Percentiles rank a stretch among this genome's conserved stretches.
Conservation (phyloP, 306 rosid species). For the Rosa multiflora region DNA sequence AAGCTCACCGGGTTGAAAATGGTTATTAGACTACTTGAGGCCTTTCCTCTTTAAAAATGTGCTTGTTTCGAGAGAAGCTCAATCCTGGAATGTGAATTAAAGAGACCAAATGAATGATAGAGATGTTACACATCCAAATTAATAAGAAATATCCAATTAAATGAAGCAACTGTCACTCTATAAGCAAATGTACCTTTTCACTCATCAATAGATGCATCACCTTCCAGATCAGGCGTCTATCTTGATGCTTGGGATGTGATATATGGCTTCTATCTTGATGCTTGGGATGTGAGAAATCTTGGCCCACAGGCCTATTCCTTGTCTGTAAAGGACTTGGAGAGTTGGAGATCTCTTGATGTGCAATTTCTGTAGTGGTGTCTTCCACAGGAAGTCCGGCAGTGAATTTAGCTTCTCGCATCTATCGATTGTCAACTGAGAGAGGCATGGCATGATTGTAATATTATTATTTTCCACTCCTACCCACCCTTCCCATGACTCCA, state of each 20-base stretch:
- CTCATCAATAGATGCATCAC: too few species aligned
- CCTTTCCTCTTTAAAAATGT: not conserved
- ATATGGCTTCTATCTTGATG: not conserved
- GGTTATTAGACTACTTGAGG: too few species aligned
- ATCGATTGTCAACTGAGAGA: not conserved
- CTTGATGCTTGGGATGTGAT: too few species aligned
- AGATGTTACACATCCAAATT: not conserved
- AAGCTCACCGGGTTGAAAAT: too few species aligned
- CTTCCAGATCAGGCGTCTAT: too few species aligned
- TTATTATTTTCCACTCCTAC: not conserved
- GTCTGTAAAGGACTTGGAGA: not conserved
- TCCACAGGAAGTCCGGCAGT: constrained; percentile 16
- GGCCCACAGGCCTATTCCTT: not conserved
- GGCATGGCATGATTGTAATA: constrained; percentile 13
- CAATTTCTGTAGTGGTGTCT: not conserved
- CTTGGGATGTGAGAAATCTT: constrained; percentile 19
- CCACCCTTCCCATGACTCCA: not conserved
- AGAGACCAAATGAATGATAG: too few species aligned
- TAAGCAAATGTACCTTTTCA: not conserved
- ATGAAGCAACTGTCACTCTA: not conserved
- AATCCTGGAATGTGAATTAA: not conserved
- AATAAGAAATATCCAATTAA: not conserved
- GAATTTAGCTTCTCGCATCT: not conserved
- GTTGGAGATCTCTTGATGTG: too few species aligned
- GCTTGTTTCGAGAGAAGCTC: not conserved